Evolutionary conservation across 1,284 basidiomycete species (phyloP).

Genomic region (Rhodotorula sp.): DNA sequence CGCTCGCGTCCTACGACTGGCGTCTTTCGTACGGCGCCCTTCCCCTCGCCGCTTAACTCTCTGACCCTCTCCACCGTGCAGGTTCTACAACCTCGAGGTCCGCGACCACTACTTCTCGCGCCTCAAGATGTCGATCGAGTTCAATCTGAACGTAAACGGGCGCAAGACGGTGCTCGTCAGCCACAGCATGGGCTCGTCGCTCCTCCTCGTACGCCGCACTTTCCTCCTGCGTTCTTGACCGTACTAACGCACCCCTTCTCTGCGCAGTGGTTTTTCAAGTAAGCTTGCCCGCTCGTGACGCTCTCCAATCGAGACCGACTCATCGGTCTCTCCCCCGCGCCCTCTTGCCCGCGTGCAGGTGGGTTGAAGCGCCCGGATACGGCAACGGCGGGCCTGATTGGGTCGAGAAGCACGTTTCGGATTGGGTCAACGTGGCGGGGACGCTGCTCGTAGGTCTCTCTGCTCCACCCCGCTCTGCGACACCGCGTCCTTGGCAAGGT

Average conservation of each 20-base stretch:
- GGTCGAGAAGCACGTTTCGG: constrained; percentile 72
- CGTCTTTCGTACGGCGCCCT: constrained; percentile 27
- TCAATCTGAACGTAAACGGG: constrained; percentile 69
- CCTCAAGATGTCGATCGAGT: constrained; percentile 81
- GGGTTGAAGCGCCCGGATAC: constrained; percentile 81
- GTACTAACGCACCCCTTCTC: background rate
- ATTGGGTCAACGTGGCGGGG: constrained; percentile 73
- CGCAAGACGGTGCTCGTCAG: constrained; percentile 85
- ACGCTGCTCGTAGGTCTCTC: constrained; percentile 63
- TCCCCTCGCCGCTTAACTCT: too few species aligned
- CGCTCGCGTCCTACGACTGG: constrained; percentile 51
- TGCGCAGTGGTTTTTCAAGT: constrained; percentile 56
- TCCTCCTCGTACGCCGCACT: constrained; percentile 30
- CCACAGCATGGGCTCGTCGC: constrained; percentile 59
- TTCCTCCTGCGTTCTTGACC: background rate
- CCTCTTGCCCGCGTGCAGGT: constrained; percentile 49
- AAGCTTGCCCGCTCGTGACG: background rate
- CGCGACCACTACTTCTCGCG: constrained; percentile 91
- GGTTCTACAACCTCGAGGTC: constrained; percentile 85
- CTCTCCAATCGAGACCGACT: background rate
- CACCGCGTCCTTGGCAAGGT: constrained; percentile 13
- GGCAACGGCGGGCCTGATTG: constrained; percentile 85
- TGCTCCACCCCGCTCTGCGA: constrained; percentile 20
- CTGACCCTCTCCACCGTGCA: constrained; percentile 46
- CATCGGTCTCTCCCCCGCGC: background rate